Conservation (phyloP, 2,329 filamentous ascomycete species). For the Mollisiaceae sp. region DNA sequence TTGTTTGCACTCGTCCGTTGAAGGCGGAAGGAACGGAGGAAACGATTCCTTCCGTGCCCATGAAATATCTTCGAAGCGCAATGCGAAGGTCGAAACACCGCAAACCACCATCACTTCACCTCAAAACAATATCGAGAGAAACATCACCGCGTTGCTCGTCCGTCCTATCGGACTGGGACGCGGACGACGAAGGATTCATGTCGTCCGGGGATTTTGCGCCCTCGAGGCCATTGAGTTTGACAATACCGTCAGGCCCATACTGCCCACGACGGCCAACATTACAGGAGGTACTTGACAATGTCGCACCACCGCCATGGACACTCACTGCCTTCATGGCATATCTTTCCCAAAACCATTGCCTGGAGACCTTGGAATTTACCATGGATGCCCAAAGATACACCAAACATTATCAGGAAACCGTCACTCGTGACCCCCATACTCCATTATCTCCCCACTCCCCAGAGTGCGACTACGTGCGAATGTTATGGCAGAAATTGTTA, state of each 20-base stretch:
- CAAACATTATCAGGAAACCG: conserved; percentile 48
- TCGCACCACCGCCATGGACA: conserved; percentile 86
- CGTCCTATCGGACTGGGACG: conserved; percentile 47
- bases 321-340: conserved; percentile 95
- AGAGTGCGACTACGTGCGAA: conserved; percentile 65
- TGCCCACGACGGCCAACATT: conserved; percentile 72
- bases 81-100: conserved; percentile 44
- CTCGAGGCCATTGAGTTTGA: conserved; percentile 53
- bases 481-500: conserved; percentile 86
- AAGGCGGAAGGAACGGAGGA: conserved; percentile 23
- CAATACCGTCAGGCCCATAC: conserved; percentile 51
- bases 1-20: conserved; percentile 20
- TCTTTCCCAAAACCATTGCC: conserved; percentile 93
- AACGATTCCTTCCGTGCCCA: conserved; percentile 62
- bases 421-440: conserved; percentile 50
- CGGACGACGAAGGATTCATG: conserved; percentile 56
- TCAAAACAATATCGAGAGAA: conserved; percentile 38
- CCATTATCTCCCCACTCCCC: conserved; percentile 37
- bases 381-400: conserved; percentile 90
- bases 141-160: conserved; percentile 42
- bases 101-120: conserved; percentile 40
- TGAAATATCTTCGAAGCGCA: conserved; percentile 44
- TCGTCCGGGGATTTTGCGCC: conserved; percentile 49
- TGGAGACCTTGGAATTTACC: conserved; percentile 96
- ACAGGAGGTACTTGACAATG: conserved; percentile 85